These are phyloP conservation scores for Boletus eberwhitei DNA, from an alignment of 768 basidiomycete species.

Conservation along the genomic window DNA sequence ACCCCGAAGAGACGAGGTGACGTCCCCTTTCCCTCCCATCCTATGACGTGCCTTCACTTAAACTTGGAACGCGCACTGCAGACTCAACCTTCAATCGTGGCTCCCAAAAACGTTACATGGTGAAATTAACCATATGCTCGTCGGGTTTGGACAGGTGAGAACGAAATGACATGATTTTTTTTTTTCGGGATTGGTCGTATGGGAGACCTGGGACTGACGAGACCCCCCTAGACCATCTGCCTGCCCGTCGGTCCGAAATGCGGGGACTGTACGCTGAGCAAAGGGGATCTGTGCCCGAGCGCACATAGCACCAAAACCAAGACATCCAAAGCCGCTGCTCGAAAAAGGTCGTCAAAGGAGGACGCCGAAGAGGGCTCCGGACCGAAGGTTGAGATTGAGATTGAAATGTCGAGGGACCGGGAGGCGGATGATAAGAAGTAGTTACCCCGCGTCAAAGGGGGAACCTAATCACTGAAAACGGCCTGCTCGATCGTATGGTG, in stretches of 20 bases:
- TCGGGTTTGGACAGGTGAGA: constrained; percentile 80
- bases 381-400: constrained; percentile 38
- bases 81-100: constrained; percentile 81
- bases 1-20: constrained; percentile 84
- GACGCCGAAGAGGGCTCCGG: constrained; percentile 15
- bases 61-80: constrained; percentile 19
- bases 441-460: background rate
- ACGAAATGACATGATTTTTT: background rate
- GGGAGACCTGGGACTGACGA: background rate
- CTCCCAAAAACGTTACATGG: constrained; percentile 67
- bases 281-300: constrained; percentile 63
- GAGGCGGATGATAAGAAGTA: background rate
- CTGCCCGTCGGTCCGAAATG: constrained; percentile 64
- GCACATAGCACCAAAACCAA: constrained; percentile 35
- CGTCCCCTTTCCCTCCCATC: background rate
- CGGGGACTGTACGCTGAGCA: constrained; percentile 56
- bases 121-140: constrained; percentile 77
- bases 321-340: constrained; percentile 14
- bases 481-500: background rate
- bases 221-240: constrained; percentile 53
- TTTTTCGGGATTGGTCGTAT: background rate
- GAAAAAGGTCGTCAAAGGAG: constrained; percentile 1
- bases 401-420: constrained; percentile 24
- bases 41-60: background rate
- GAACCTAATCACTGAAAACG: background rate